Base-by-base conservation (phyloP, 192 early-diverging fungal species). In the Podila minutissima region DNA sequence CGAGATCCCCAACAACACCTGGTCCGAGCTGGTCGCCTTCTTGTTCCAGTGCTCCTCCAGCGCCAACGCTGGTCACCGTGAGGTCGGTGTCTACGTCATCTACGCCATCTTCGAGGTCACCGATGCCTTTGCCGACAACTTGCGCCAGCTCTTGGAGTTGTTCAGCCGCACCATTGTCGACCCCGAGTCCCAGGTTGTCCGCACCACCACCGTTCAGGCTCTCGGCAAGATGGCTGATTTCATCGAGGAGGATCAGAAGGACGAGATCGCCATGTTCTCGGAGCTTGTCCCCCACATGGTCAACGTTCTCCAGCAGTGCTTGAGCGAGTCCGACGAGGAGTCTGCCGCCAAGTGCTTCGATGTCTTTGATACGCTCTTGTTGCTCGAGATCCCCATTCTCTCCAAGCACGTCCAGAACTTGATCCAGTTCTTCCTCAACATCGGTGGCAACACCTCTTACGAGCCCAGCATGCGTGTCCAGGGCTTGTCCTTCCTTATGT, bases 81-180 rank as follows among this genome's bases (percentile, higher is more conserved):
- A 94, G 82, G 91, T 97, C 58, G 96, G 95, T 46, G 88, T 95
- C 17, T 97, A 93, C 64, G 92, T 95, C 19, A 83, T 98, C 48
- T 94, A 94, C 74, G 89, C 95, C 50, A 85, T 98, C 66, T 96
- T 96, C 78, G 96, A 98, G 67, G 91, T 92, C 3, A 88, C 93
- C 31, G 95, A 97, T 66, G 83, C 83, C 13, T 88, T 94, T 64
- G 67, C 85, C 33, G 82, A 88, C 35, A 88, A 91, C 48, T 67
- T 94, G 64, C 82, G 83, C 57, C 85, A 94, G 49, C 77, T 97
- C 50, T 91, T 96, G 83, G 83, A 91, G 20, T 85, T 97, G 29
- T 95, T 98, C 82, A 69, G 85, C 65, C 85, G 84, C 38, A 88
- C 94, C 26, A 87, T 96, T 66, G 87, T 87, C 62, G 96, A 98